These are phyloP conservation scores for Iris macrosiphon DNA, from an alignment of 106 monocot genomes.

Conservation along the genomic window DNA sequence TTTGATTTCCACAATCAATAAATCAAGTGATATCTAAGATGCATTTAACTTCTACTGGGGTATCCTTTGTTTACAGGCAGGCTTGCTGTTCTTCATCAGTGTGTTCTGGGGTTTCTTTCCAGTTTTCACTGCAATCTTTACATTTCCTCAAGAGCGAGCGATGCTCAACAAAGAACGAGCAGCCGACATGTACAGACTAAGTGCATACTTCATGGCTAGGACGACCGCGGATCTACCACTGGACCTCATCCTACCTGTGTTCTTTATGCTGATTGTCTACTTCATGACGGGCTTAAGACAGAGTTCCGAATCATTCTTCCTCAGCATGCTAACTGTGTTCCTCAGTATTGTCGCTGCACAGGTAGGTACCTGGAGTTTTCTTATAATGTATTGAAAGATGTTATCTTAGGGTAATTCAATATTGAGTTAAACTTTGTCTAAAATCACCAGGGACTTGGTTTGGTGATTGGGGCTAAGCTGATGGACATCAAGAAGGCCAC, in stretches of 20 bases:
- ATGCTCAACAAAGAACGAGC: constrained; percentile 29
- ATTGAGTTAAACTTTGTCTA: too few species aligned
- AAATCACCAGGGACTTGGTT: constrained; percentile 22
- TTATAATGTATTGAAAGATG: too few species aligned
- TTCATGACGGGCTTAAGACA: constrained; percentile 27
- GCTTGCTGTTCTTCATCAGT: constrained; percentile 28
- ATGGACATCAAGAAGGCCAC: constrained; percentile 42
- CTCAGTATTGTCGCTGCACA: constrained; percentile 22
- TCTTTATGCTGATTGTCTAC: constrained; percentile 25
- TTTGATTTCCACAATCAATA: too few species aligned
- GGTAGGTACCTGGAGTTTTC: constrained; percentile 7
- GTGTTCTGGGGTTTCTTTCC: constrained; percentile 36
- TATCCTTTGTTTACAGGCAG: constrained; percentile 16
- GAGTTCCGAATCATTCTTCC: constrained; percentile 7
- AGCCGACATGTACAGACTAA: constrained; percentile 23
- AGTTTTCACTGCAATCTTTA: constrained; percentile 32
- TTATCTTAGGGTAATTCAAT: too few species aligned
- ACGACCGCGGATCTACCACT: constrained; percentile 22
- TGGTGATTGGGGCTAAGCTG: constrained; percentile 18
- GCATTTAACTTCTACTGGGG: too few species aligned
- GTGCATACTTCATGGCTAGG: constrained; percentile 28
- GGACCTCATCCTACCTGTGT: constrained; percentile 25
- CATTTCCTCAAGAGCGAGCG: constrained; percentile 31
- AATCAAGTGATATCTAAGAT: too few species aligned
- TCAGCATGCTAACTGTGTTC: constrained; percentile 17